Percentiles rank a stretch among this genome's conserved stretches.
Conservation (phyloP, 208 protist species). For the Trypanosoma melophagium region DNA sequence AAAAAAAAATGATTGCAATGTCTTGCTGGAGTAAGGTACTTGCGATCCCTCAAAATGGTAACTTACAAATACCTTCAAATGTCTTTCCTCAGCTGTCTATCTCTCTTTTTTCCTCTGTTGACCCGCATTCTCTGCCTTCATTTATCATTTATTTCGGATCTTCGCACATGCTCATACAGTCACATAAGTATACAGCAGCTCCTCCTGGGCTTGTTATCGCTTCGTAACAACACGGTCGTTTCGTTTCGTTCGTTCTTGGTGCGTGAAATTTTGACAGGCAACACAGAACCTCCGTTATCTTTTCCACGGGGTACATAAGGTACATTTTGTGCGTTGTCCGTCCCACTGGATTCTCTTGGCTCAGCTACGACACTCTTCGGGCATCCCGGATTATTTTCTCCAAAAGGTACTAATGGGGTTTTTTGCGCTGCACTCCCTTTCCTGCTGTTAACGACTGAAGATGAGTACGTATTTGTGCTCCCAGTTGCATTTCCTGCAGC, state of each 20-base stretch:
- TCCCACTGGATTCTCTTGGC: background rate
- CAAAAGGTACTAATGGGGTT: background rate
- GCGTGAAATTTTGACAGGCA: background rate
- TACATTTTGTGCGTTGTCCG: background rate
- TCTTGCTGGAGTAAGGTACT: too few relatives aligned
- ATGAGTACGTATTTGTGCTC: too few relatives aligned
- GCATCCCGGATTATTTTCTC: background rate
- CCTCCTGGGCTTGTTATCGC: background rate
- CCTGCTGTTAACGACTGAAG: too few relatives aligned
- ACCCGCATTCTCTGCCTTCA: background rate
- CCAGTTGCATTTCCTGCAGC: too few relatives aligned
- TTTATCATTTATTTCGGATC: background rate
- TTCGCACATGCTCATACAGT: background rate
- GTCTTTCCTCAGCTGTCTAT: too few relatives aligned
- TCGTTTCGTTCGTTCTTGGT: background rate
- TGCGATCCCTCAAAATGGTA: too few relatives aligned
- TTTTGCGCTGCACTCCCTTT: too few relatives aligned
- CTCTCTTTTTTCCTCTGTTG: background rate
- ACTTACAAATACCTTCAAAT: too few relatives aligned
- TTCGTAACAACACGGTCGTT: background rate
- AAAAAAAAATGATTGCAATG: too few relatives aligned
- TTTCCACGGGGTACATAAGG: background rate
- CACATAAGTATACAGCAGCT: conserved; percentile 23
- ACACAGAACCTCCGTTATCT: background rate
- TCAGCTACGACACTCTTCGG: background rate